Conservation (phyloP, 1,139 yeast genomes). For the Citeromyces hawaiiensis region DNA sequence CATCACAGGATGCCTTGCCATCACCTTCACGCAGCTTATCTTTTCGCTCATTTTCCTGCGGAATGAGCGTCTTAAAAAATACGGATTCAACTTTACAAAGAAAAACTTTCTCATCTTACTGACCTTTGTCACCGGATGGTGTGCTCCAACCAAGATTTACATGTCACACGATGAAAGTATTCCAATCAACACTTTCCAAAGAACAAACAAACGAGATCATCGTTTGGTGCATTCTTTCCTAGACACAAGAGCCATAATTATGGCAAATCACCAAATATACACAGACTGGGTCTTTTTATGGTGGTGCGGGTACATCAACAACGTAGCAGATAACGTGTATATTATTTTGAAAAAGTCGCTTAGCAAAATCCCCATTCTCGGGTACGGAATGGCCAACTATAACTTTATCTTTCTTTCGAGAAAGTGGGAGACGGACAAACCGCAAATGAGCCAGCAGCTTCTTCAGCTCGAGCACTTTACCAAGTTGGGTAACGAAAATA, state of each 20-base stretch:
- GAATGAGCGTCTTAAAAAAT: slow-evolving; percentile 19
- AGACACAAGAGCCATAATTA: slow-evolving; percentile 42
- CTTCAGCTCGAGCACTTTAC: slow-evolving; percentile 40
- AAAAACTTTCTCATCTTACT: slow-evolving; percentile 33
- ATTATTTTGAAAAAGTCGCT: slow-evolving; percentile 75
- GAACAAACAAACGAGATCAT: background rate
- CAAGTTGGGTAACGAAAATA: slow-evolving; percentile 18
- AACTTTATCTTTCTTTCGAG: slow-evolving; percentile 72
- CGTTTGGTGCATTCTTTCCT: slow-evolving; percentile 19
- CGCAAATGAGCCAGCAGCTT: slow-evolving; percentile 41
- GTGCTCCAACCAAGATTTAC: slow-evolving; percentile 27
- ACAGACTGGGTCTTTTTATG: slow-evolving; percentile 92
- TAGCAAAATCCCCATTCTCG: slow-evolving; percentile 61
- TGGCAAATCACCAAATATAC: slow-evolving; percentile 86
- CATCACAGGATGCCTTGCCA: slow-evolving; percentile 29
- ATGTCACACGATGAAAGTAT: slow-evolving; percentile 25
- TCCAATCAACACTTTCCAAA: slow-evolving; percentile 12
- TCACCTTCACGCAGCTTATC: slow-evolving; percentile 27
- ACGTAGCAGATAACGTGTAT: slow-evolving; percentile 47
- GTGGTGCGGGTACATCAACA: slow-evolving; percentile 70
- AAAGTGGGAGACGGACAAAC: slow-evolving; percentile 72
- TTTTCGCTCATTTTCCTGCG: slow-evolving; percentile 18
- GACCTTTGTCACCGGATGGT: slow-evolving; percentile 26
- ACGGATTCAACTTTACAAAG: slow-evolving; percentile 31
- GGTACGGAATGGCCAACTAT: slow-evolving; percentile 77